Conservation (phyloP, 768 basidiomycete species). For the Lactifluus pinguis region DNA sequence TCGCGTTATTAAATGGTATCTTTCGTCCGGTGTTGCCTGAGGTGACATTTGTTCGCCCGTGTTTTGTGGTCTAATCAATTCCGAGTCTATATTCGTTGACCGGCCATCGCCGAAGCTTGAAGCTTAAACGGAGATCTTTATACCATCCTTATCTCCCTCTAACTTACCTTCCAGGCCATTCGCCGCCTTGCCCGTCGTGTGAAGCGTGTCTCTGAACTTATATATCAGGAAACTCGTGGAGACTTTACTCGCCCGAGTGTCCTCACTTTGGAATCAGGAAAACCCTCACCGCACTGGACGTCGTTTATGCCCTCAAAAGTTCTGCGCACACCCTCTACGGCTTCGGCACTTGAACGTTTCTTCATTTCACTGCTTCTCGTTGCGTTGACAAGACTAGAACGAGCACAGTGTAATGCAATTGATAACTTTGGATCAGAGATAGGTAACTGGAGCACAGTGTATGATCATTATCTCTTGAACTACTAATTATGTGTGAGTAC, state of each 20-base stretch:
- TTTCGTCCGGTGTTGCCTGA: conserved; percentile 28
- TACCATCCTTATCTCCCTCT: background rate
- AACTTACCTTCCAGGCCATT: conserved; percentile 26
- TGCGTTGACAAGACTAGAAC: background rate
- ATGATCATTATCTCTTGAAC: background rate
- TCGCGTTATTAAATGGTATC: conserved; percentile 78
- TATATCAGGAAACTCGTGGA: conserved; percentile 61
- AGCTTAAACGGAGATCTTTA: too few relatives aligned
- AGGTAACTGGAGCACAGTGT: background rate
- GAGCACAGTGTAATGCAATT: background rate
- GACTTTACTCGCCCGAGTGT: conserved; percentile 24
- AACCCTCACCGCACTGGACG: conserved; percentile 51
- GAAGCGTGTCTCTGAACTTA: conserved; percentile 50
- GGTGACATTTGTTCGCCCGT: background rate
- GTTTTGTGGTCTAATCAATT: background rate
- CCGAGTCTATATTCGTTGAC: background rate
- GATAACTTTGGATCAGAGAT: background rate
- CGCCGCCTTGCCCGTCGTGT: conserved; percentile 55
- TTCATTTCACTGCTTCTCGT: background rate
- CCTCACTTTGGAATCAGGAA: conserved; percentile 24
- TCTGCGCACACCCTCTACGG: conserved; percentile 52
- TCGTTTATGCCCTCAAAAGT: conserved; percentile 53
- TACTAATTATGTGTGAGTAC: background rate
- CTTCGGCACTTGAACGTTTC: conserved; percentile 34
- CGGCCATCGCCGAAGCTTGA: conserved; percentile 5